These are phyloP conservation scores for Trametes elegans DNA, from an alignment of 768 basidiomycete genomes.

Conservation along the genomic window DNA sequence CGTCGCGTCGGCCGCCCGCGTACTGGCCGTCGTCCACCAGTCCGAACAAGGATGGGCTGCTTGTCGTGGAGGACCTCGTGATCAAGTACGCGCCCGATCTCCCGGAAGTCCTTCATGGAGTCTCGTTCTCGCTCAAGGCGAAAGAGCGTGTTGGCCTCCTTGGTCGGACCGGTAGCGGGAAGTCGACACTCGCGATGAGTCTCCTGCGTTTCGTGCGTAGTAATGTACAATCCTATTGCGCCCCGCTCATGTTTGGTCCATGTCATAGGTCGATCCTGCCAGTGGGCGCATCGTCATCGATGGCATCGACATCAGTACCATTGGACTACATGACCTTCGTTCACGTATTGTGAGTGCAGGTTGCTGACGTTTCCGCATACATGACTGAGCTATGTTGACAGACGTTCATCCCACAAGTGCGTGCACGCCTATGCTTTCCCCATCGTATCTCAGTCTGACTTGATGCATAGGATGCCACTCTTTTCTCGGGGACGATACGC, in stretches of 20 bases:
- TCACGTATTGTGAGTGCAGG: constrained; percentile 56
- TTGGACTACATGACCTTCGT: constrained; percentile 83
- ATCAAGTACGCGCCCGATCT: constrained; percentile 85
- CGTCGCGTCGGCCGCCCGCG: constrained; percentile 75
- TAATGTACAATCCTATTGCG: too few species aligned
- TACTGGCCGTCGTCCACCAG: constrained; percentile 86
- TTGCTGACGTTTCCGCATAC: neutral
- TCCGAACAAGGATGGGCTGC: constrained; percentile 44
- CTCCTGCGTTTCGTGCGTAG: constrained; percentile 68
- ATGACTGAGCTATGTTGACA: constrained; percentile 25
- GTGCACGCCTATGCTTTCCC: neutral
- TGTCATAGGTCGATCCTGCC: constrained; percentile 63
- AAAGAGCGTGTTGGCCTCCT: constrained; percentile 77
- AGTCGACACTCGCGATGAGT: constrained; percentile 85
- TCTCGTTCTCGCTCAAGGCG: constrained; percentile 71
- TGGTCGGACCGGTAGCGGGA: constrained; percentile 81
- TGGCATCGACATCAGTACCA: constrained; percentile 83
- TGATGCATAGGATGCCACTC: constrained; percentile 53
- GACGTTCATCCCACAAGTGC: constrained; percentile 72
- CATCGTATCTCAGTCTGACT: too few species aligned
- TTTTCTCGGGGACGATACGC: constrained; percentile 78
- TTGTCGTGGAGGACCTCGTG: constrained; percentile 72
- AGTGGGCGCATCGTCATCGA: constrained; percentile 78
- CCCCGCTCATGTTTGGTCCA: neutral
- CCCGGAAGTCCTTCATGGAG: constrained; percentile 71